Evolutionary conservation across 2,329 filamentous ascomycete genomes (phyloP).

Genomic region (Xylariaceae sp.): DNA sequence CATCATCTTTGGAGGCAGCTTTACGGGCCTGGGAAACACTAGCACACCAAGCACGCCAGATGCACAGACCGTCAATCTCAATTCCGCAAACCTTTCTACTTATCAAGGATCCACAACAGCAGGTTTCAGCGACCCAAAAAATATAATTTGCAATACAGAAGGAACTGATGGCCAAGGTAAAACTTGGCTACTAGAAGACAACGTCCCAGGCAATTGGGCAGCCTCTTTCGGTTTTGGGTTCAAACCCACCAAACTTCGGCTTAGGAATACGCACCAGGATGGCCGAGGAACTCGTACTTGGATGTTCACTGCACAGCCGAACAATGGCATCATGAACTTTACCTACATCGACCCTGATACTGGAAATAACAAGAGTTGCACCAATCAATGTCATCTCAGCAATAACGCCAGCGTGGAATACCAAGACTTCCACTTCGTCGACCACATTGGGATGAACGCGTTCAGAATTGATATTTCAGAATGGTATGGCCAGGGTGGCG

Average conservation of each 20-base stretch:
- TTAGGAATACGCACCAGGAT: constrained; percentile 86
- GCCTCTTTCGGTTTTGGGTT: constrained; percentile 86
- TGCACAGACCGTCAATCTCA: constrained; percentile 83
- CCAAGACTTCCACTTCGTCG: constrained; percentile 94
- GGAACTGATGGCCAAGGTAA: constrained; percentile 72
- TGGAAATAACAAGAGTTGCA: constrained; percentile 74
- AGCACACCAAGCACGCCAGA: constrained; percentile 71
- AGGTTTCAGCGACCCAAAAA: constrained; percentile 77
- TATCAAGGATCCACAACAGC: constrained; percentile 65
- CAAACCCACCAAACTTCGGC: constrained; percentile 81
- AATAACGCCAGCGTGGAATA: constrained; percentile 68
- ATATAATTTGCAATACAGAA: constrained; percentile 80
- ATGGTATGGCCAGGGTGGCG: constrained; percentile 87
- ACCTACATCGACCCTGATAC: constrained; percentile 82
- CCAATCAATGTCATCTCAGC: constrained; percentile 84
- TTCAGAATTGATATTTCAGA: constrained; percentile 86
- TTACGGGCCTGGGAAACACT: constrained; percentile 86
- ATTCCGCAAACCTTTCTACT: constrained; percentile 75
- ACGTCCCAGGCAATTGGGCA: constrained; percentile 79
- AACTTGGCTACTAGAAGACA: constrained; percentile 82
- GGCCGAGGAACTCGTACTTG: constrained; percentile 89
- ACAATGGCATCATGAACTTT: constrained; percentile 94
- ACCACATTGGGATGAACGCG: constrained; percentile 82
- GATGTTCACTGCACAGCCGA: constrained; percentile 82
- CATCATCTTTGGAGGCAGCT: constrained; percentile 90